Evolutionary conservation across 1,284 basidiomycete species (phyloP), one percentile per base, ranked within the genome.

Genomic region (Serendipita sp.): DNA sequence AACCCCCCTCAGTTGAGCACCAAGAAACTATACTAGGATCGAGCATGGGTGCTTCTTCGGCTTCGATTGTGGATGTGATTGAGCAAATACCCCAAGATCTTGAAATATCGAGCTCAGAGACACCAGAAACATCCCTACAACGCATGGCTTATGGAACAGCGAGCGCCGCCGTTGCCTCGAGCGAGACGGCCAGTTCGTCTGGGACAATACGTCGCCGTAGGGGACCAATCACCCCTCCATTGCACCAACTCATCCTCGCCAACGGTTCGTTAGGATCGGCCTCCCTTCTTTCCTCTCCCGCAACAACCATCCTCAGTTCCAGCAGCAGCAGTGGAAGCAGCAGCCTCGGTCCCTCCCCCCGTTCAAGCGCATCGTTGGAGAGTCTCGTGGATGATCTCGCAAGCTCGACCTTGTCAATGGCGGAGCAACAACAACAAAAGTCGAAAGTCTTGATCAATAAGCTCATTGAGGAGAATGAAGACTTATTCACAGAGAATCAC

Each of bases 241-340:
- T 58, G 8, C 53, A 58, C 32, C 53, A 58, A 34, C 53, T 58
- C 26, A n/a, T 58, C 8, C 53, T 58, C 53, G 53, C 53, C 29
- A 58, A 58, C n/a, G 53, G 5, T 10, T 30, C 29, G 10, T n/a
- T 35, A 10, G 32, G 53, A 4, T 30, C 4, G 4, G 32, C 32
- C 29, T 58, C 53, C 8, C 22, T 58, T 26, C 26, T 35, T 26
- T 58, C 53, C 29, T 58, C 53, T 8, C 53, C 53, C 29, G 53
- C 53, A n/a, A 26, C 32, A 4, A 58, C 53, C 5, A 49, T 49
- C n/a, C 17, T 30, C 47, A 49, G 38, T 13, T 41, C 38, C 38
- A 41, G 38, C 38, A 41, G 38, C 38, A 41, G 38, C 13, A 41
- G 38, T 13, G 38, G 6, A 41, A 41, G 38, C 47, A 22, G 47